Conservation (phyloP, 2,329 filamentous ascomycete genomes). For the Cladorrhinum sp. region DNA sequence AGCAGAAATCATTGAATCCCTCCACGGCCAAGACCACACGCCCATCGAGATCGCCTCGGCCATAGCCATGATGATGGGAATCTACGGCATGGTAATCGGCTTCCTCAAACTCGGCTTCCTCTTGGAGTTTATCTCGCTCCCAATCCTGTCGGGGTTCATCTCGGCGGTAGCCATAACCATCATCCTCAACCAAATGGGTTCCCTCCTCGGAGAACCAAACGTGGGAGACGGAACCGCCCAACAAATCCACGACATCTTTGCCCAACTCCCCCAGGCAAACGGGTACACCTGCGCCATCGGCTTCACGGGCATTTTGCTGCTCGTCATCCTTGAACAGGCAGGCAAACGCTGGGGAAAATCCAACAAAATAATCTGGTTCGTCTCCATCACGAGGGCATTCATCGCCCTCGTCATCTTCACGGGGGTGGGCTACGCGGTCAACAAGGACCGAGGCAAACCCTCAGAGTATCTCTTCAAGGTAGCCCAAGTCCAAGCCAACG, state of each 20-base stretch:
- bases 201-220: slow-evolving; percentile 53
- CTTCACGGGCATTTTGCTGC: slow-evolving; percentile 53
- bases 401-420: slow-evolving; percentile 61
- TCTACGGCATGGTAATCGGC: slow-evolving; percentile 58
- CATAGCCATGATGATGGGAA: slow-evolving; percentile 61
- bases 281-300: slow-evolving; percentile 59
- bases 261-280: slow-evolving; percentile 54
- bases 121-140: slow-evolving; percentile 63
- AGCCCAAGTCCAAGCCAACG: slow-evolving; percentile 54
- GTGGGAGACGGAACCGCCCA: slow-evolving; percentile 51
- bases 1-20: slow-evolving; percentile 55
- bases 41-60: slow-evolving; percentile 58
- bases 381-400: slow-evolving; percentile 59
- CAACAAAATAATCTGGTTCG: slow-evolving; percentile 55
- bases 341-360: slow-evolving; percentile 59
- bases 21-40: slow-evolving; percentile 47
- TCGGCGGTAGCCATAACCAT: slow-evolving; percentile 65
- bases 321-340: slow-evolving; percentile 55
- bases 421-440: slow-evolving; percentile 60
- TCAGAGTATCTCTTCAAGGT: slow-evolving; percentile 54
- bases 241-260: slow-evolving; percentile 59
- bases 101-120: slow-evolving; percentile 63
- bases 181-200: slow-evolving; percentile 61
- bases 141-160: slow-evolving; percentile 63
- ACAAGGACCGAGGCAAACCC: slow-evolving; percentile 43